A percentile compares a stretch with the other conserved stretches of the same genome.
Conservation (phyloP, 148 eudicot species). For the Linanthus parryae region DNA sequence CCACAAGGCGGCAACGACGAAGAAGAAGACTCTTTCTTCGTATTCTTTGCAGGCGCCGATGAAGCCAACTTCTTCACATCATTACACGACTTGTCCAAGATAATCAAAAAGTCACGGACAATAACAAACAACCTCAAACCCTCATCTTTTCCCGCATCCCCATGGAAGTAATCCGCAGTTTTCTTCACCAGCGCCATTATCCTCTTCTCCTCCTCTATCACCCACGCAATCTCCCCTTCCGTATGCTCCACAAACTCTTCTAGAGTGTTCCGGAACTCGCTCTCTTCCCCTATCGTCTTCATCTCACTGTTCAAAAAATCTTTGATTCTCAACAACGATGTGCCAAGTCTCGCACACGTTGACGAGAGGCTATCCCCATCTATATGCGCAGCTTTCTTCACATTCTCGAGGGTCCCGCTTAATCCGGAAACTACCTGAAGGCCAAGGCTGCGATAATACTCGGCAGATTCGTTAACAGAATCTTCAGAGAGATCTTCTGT, state of each 20-base stretch:
- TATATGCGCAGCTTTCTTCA: conserved; percentile 60
- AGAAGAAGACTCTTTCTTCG: conserved; percentile 17
- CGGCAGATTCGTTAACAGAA: conserved; percentile 22
- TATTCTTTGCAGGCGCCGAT: conserved; percentile 20
- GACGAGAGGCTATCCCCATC: conserved; percentile 51
- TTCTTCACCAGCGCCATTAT: conserved; percentile 53
- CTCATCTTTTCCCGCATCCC: conserved; percentile 65
- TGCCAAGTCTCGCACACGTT: conserved; percentile 49
- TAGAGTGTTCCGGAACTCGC: conserved; percentile 35
- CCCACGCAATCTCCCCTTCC: conserved; percentile 42
- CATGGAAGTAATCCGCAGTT: conserved; percentile 82
- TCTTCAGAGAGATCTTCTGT: conserved; percentile 45
- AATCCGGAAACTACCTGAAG: conserved; percentile 53
- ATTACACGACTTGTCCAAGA: conserved; percentile 62
- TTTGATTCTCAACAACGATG: conserved; percentile 35
- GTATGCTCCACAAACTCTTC: conserved; percentile 43
- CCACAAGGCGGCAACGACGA: conserved; percentile 13
- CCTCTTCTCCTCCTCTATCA: conserved; percentile 64
- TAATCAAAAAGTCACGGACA: conserved; percentile 60
- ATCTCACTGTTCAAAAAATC: conserved; percentile 53
- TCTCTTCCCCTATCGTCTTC: conserved; percentile 30
- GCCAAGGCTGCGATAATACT: conserved; percentile 44
- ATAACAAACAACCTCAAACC: conserved; percentile 58
- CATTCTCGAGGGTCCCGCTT: conserved; percentile 53
- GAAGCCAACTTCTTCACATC: conserved; percentile 34